Evolutionary conservation across 1,139 yeast genomes (phyloP), one percentile per base, ranked within the genome.

Genomic region (Saccharomyces hybrid): DNA sequence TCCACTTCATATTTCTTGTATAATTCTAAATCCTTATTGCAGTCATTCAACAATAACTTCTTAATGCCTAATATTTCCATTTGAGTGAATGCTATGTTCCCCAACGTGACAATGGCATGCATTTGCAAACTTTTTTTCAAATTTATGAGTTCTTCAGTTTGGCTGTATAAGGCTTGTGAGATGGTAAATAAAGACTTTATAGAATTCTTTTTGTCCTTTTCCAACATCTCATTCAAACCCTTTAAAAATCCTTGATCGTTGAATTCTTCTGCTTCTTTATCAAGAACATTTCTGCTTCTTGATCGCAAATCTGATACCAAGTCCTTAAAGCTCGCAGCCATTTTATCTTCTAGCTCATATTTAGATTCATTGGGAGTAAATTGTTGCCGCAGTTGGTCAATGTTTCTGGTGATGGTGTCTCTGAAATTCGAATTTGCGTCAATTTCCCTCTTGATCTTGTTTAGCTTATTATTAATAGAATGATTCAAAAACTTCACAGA

Each of bases 1-100:
- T 66, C 54, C 41, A 72, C 63, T 68, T 79, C 77, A 68, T 72
- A 53, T 51, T 72, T 65, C 71, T 83, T 76, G 65, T 78, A 64
- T 63, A 68, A 51, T 58, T 70, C 70, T 41, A 78, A 61, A 29
- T 64, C 64, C 7, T 61, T 61, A 46, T 66, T 68, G 41, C 74
- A 59, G 2, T 69, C 67, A 11, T 58, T 57, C 8, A 71, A 62
- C 49, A 81, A 60, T 20, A 67, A 64, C 20, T 66, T 69, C 29
- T 64, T 64, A 9, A 65, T 54, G 7, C 61, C 60, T n/a, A 64
- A 46, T 1, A 61, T 59, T 47, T 63, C 61, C 23, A 66, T 56
- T 54, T 67, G 70, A 5, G 63, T 55, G 51, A 49, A 59, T 5
- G 67, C 61, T 41, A 65, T 62, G 51, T 65, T 61, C 11, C 67